Evolutionary conservation across 176 grass and related monocot genomes (phyloP).

Genomic region (Tillandsia fasciculata): DNA sequence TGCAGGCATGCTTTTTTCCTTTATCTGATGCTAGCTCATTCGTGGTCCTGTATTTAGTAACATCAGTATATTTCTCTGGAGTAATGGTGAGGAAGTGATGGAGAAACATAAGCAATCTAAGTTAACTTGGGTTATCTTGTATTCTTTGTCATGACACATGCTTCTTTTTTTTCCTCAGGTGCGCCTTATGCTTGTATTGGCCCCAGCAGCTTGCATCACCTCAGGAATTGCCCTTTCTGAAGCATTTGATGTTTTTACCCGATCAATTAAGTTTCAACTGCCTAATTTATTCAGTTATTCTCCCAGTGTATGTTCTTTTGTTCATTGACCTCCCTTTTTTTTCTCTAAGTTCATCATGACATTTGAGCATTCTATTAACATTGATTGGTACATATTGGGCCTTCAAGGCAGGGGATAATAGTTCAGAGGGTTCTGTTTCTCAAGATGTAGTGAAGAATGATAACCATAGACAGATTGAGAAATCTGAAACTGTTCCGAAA

Average conservation of each 20-base stretch:
- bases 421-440: slow-evolving; percentile 24
- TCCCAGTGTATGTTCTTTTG: slow-evolving; percentile 48
- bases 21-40: slow-evolving; percentile 98
- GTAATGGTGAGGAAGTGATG: slow-evolving; percentile 71
- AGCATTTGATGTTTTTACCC: slow-evolving; percentile 72
- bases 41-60: slow-evolving; percentile 87
- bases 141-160: slow-evolving; percentile 7
- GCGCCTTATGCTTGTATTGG: slow-evolving; percentile 99
- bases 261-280: slow-evolving; percentile 80
- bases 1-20: slow-evolving; percentile 96
- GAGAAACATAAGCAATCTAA: background rate
- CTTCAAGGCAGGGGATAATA: slow-evolving; percentile 54
- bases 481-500: slow-evolving; percentile 39
- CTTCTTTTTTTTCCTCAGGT: slow-evolving; percentile 37
- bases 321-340: slow-evolving; percentile 14
- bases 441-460: slow-evolving; percentile 43
- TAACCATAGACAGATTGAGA: slow-evolving; percentile 29
- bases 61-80: slow-evolving; percentile 98
- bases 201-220: slow-evolving; percentile 94
- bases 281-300: slow-evolving; percentile 51
- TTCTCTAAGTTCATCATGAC: background rate
- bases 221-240: slow-evolving; percentile 94
- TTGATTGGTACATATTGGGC: slow-evolving; percentile 22
- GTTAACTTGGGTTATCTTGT: slow-evolving; percentile 4
- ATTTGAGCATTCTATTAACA: slow-evolving; percentile 19